Base-by-base conservation (phyloP, 345 rosid species). In the Sisymbrium irio region DNA sequence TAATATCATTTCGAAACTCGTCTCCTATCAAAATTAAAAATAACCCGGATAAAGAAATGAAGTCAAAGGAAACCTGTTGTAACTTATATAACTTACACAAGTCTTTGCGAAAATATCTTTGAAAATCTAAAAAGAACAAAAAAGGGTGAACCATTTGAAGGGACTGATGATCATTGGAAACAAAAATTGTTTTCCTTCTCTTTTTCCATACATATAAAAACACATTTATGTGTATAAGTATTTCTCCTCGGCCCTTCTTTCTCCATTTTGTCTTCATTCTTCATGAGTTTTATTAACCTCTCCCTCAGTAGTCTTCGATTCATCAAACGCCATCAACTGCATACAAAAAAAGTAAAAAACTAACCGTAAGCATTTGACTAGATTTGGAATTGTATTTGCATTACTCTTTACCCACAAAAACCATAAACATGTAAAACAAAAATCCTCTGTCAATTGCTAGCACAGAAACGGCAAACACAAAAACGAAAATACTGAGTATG, bases 291-390 rank as follows among this genome's bases (percentile, higher is more conserved):
- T 83, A 13, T 56, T 65, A 37, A 42, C 81, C 6, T 55, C 74
- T 44, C 55, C 84, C 17, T 80, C 87, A 0, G 74, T 74, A 0
- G 70, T 76, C 82, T 86, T 87, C 0, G 92, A 85, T 76, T 93
- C 98, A 46, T 93, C 97, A 76, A 93, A 93, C 67, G 87, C 98
- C 97, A 93, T 46, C 78, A 93, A 78, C 98, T 93, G 89, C 84
- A 83, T 8, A 50, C 2, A 3, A n/a, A 50, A 40, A 0, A 46
- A 6, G n/a, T n/a, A n/a, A n/a, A n/a, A n/a, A n/a, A n/a, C n/a
- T n/a, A n/a, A 1, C 40, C 15, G 62, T 17, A 55, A 47, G 30
- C 37, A 20, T 40, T 55, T 56, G 6, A 40, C 14, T 54, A 25
- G 3, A 55, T 17, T 6, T 25, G 12, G 12, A 56, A 11, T 25